A percentile compares a stretch with the other conserved stretches of the same genome.
phyloP scores from a whole-genome alignment of 1,284 basidiomycete genomes.

The Tylopilus microsporus region DNA sequence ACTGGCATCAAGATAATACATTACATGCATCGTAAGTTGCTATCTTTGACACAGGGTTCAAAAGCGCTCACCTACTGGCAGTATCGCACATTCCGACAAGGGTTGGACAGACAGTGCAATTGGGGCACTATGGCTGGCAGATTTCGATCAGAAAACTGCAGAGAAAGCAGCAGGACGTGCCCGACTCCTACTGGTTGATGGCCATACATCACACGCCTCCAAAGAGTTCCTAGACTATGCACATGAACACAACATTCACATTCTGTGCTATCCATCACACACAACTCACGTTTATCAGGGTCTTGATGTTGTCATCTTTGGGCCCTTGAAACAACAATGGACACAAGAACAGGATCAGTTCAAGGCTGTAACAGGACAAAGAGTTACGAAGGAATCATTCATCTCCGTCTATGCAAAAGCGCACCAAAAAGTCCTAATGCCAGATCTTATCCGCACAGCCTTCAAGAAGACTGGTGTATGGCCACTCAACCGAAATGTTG shows the following conservation, averaged over 20 bases:
- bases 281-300: conserved; percentile 6
- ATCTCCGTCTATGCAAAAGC: not conserved
- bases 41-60: too few relatives aligned
- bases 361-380: not conserved
- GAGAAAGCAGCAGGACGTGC: not conserved
- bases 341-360: not conserved
- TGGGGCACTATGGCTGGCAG: not conserved
- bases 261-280: conserved; percentile 1
- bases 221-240: not conserved
- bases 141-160: not conserved
- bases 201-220: not conserved
- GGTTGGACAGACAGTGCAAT: not conserved
- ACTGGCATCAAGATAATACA: not conserved
- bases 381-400: not conserved
- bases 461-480: not conserved
- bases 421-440: not conserved
- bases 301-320: conserved; percentile 4
- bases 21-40: not conserved
- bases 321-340: not conserved
- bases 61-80: too few relatives aligned
- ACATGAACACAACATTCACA: not conserved
- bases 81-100: not conserved
- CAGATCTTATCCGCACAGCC: not conserved
- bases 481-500: not conserved
- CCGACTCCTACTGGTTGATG: not conserved